Percentiles rank a stretch among this genome's conserved stretches.
phyloP scores from a whole-genome alignment of 192 early-diverging fungal genomes.

The Backusella tarrabulga region DNA sequence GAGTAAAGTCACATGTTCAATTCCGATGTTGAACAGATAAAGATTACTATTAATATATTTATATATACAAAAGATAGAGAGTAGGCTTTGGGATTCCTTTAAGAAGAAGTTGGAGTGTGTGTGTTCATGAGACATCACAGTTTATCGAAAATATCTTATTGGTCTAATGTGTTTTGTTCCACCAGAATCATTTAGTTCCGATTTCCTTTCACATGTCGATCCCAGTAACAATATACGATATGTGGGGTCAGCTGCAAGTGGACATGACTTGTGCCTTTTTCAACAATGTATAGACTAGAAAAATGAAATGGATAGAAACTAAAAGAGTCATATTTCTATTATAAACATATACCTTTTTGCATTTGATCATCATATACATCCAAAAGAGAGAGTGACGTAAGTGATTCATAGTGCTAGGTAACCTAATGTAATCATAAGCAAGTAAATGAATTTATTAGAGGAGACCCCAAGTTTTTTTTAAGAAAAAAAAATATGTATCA shows the following conservation, averaged over 20 bases:
- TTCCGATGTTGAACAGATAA: conserved; percentile 5
- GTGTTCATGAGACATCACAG: neutral
- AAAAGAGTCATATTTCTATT: neutral
- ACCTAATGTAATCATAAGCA: neutral
- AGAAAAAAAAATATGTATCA: neutral
- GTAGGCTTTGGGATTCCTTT: neutral
- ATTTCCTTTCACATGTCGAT: conserved; percentile 2
- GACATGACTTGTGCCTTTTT: neutral
- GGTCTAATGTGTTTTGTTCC: neutral
- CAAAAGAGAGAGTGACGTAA: neutral
- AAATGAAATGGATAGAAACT: neutral
- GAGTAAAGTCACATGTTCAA: neutral
- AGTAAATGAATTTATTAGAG: neutral
- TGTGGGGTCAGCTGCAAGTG: neutral
- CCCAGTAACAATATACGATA: neutral
- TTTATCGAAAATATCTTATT: neutral
- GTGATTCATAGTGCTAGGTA: neutral
- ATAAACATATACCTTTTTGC: neutral
- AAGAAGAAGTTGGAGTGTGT: neutral
- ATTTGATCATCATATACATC: neutral
- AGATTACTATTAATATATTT: neutral
- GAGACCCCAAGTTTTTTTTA: neutral
- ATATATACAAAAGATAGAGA: neutral
- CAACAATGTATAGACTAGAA: neutral
- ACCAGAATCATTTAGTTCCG: neutral